Evolutionary conservation across 2,329 filamentous ascomycete genomes (phyloP).

Genomic region (Celoporthe dispersa): DNA sequence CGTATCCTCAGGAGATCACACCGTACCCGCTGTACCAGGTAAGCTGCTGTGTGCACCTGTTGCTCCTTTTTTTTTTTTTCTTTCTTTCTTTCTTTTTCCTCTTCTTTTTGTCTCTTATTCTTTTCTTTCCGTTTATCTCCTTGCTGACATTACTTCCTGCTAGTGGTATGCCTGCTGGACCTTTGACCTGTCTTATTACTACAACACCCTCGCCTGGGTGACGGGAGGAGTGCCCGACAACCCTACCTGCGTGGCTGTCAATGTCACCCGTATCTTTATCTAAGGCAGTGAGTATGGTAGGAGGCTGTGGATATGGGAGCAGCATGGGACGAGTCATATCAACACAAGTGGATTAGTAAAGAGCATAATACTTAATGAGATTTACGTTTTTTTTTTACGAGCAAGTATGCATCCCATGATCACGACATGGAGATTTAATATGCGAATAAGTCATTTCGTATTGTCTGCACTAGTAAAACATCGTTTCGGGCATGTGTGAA

Average conservation of each 20-base stretch:
- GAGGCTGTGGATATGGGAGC: background rate
- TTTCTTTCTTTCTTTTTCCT: too few species aligned
- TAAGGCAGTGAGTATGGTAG: slow-evolving; percentile 2
- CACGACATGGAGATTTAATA: background rate
- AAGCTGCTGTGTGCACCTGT: background rate
- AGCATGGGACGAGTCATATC: background rate
- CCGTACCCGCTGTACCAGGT: slow-evolving; percentile 36
- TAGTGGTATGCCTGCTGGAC: slow-evolving; percentile 43
- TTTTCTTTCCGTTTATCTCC: background rate
- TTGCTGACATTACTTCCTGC: slow-evolving; percentile 7
- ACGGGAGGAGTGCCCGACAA: slow-evolving; percentile 38
- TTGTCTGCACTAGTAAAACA: background rate
- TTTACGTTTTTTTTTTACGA: background rate
- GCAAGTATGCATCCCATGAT: background rate
- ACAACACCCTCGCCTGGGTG: slow-evolving; percentile 41
- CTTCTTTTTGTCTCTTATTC: background rate
- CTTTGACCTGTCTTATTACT: slow-evolving; percentile 40
- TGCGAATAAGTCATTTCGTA: background rate
- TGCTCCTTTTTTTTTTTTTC: too few species aligned
- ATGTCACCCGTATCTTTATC: slow-evolving; percentile 33
- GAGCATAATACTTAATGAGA: slow-evolving; percentile 5
- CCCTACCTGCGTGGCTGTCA: slow-evolving; percentile 41
- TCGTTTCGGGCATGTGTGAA: background rate
- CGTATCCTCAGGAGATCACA: slow-evolving; percentile 27
- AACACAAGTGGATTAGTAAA: background rate